Evolutionary conservation across 768 basidiomycete genomes (phyloP).

Genomic region (Naematelia encephala): DNA sequence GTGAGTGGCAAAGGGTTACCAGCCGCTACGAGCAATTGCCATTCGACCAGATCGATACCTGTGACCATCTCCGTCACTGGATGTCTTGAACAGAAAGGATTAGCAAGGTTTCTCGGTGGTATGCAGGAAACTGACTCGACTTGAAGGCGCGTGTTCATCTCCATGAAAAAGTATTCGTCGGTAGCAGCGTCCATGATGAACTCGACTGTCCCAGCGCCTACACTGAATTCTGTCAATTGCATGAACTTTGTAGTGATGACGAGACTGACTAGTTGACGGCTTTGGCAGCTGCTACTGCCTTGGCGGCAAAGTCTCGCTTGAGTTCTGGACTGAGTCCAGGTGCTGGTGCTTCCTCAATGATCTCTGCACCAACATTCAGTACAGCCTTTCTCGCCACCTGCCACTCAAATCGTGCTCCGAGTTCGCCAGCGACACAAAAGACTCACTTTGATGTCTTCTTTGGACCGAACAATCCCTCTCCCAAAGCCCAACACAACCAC

Average conservation of each 20-base stretch:
- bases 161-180: constrained; percentile 87
- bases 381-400: neutral
- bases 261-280: constrained; percentile 68
- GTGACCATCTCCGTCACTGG: constrained; percentile 95
- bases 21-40: constrained; percentile 87
- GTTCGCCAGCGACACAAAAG: constrained; percentile 48
- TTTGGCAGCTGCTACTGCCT: constrained; percentile 86
- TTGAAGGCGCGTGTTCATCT: constrained; percentile 61
- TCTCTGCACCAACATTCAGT: constrained; percentile 26
- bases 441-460: constrained; percentile 77
- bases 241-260: neutral
- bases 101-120: neutral
- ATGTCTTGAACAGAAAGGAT: constrained; percentile 52
- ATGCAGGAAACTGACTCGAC: neutral
- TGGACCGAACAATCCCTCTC: constrained; percentile 92
- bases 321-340: constrained; percentile 78
- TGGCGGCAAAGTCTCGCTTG: constrained; percentile 73
- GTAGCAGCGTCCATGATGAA: constrained; percentile 95
- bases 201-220: constrained; percentile 54
- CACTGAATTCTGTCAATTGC: constrained; percentile 14
- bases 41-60: constrained; percentile 87
- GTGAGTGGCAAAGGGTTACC: constrained; percentile 77
- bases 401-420: no score
- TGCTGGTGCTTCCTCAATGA: constrained; percentile 70
- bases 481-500: constrained; percentile 89